Conservation (phyloP, 495 filamentous ascomycete genomes). For the Cercophora newfieldiana region DNA sequence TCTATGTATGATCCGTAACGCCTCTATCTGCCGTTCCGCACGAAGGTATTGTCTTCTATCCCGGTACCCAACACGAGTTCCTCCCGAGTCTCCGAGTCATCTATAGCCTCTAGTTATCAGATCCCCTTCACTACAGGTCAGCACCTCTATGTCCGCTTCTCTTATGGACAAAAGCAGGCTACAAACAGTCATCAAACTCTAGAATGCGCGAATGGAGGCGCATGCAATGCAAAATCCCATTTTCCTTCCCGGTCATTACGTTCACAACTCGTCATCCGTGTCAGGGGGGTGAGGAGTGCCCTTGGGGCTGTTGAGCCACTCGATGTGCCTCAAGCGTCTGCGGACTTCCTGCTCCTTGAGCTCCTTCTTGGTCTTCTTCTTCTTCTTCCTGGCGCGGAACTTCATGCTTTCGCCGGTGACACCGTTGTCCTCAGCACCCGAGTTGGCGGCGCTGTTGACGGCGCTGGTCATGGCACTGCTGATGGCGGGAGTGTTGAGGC, state of each 20-base stretch:
- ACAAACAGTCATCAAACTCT: neutral
- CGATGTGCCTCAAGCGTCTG: conserved; percentile 87
- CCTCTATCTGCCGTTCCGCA: neutral
- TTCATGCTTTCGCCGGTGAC: conserved; percentile 62
- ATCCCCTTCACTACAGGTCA: neutral
- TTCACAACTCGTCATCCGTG: conserved; percentile 70
- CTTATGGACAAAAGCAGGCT: neutral
- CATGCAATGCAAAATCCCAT: neutral
- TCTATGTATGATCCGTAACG: neutral
- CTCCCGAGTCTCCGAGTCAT: neutral
- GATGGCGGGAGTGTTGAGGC: conserved; percentile 33
- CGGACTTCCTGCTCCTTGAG: conserved; percentile 89
- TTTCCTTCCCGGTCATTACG: neutral
- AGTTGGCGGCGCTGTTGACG: conserved; percentile 68
- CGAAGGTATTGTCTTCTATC: neutral
- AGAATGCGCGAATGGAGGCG: neutral
- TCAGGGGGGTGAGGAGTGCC: conserved; percentile 76
- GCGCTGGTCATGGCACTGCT: conserved; percentile 35
- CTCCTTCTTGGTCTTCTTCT: conserved; percentile 97
- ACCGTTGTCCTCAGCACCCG: conserved; percentile 72
- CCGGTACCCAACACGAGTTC: neutral
- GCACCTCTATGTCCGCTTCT: neutral
- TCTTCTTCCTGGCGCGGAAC: conserved; percentile 90
- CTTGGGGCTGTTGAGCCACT: conserved; percentile 82
- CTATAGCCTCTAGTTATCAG: neutral